phyloP scores from a whole-genome alignment of 2,329 filamentous ascomycete species.

The Fusarium sarcochroum region DNA sequence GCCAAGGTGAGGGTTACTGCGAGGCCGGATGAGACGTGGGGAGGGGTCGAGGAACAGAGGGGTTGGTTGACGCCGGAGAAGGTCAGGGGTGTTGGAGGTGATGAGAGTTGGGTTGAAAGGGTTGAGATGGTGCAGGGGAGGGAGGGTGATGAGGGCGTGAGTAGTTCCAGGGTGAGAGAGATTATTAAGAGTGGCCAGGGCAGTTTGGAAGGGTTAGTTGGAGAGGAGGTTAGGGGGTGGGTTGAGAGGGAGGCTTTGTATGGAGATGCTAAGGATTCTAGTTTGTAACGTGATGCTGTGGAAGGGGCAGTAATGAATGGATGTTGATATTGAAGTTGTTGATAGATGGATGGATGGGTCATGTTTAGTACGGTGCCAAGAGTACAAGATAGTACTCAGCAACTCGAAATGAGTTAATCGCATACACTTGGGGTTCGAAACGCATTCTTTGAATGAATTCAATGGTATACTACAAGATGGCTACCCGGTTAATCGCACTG shows the following conservation, averaged over 20 bases:
- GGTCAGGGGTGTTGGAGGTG: conserved; percentile 67
- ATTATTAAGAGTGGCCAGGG: conserved; percentile 65
- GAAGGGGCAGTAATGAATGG: no score
- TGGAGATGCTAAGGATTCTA: conserved; percentile 48
- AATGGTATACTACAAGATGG: no score
- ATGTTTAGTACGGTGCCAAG: neutral
- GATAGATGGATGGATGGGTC: no score
- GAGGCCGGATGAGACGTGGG: conserved; percentile 73
- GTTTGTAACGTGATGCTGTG: neutral
- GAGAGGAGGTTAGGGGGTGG: conserved; percentile 69
- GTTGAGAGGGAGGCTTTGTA: conserved; percentile 72
- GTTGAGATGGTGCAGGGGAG: conserved; percentile 71
- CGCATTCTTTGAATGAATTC: no score
- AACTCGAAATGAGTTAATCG: no score
- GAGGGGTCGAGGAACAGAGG: conserved; percentile 58
- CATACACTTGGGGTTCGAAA: no score
- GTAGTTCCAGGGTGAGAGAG: conserved; percentile 74
- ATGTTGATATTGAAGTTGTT: accelerated
- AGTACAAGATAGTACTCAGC: neutral
- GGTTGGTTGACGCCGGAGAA: conserved; percentile 64
- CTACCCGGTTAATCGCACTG: no score
- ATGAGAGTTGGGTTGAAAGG: conserved; percentile 68
- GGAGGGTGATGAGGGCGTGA: conserved; percentile 62
- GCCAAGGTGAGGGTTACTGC: conserved; percentile 75
- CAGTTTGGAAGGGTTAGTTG: conserved; percentile 68